These are phyloP conservation scores for Crithidia bombi DNA, from an alignment of 208 protist species.

Conservation along the genomic window DNA sequence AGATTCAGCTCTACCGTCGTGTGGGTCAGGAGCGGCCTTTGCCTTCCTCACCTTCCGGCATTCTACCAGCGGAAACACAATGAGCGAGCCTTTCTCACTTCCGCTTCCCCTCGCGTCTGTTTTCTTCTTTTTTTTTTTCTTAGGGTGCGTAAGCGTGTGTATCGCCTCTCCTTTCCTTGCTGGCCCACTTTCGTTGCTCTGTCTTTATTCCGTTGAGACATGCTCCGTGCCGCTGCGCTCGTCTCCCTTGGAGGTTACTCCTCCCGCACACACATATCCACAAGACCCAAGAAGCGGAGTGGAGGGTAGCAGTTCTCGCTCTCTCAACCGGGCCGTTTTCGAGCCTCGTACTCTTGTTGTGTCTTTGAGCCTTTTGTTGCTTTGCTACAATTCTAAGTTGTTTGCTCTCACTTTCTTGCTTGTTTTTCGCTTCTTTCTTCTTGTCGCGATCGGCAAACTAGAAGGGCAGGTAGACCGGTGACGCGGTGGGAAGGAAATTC, in stretches of 20 bases:
- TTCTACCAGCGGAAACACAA: background rate
- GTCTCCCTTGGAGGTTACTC: background rate
- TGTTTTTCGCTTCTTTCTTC: too few species aligned
- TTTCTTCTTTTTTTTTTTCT: background rate
- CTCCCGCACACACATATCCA: too few species aligned
- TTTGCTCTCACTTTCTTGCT: too few species aligned
- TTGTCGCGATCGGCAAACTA: too few species aligned
- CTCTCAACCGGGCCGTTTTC: too few species aligned
- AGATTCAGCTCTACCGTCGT: conserved; percentile 82
- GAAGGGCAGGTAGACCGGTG: too few species aligned
- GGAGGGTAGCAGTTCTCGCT: too few species aligned
- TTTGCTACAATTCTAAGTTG: conserved; percentile 1
- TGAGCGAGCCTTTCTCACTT: background rate
- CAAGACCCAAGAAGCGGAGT: too few species aligned
- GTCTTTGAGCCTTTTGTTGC: conserved; percentile 17
- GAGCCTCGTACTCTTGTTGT: conserved; percentile 18
- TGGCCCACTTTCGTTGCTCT: background rate
- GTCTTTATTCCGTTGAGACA: too few species aligned
- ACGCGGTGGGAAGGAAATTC: too few species aligned
- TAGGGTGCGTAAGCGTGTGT: background rate
- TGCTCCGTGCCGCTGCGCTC: too few species aligned
- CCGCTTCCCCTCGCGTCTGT: background rate
- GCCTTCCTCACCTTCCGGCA: background rate
- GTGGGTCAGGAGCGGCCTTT: conserved; percentile 55
- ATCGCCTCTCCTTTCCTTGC: too few species aligned